Conservation (phyloP, 2,329 filamentous ascomycete genomes). For the Fusarium lateritium region DNA sequence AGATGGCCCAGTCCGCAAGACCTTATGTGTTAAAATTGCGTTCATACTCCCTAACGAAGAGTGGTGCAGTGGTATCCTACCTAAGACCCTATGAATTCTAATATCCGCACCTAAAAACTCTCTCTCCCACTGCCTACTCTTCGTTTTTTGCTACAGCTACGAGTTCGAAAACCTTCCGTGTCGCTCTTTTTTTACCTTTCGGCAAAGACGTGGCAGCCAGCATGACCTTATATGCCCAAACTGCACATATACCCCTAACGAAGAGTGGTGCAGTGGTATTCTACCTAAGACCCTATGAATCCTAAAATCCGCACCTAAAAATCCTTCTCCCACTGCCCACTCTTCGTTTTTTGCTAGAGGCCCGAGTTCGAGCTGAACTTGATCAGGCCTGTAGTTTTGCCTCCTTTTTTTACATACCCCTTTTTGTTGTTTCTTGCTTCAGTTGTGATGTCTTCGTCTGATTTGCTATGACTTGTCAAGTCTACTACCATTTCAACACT, state of each 20-base stretch:
- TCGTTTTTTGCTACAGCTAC: background rate
- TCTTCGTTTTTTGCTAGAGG: no score
- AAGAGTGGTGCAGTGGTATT: constrained; percentile 16
- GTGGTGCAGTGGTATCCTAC: background rate
- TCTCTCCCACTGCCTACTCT: constrained; percentile 15
- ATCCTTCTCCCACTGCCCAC: background rate
- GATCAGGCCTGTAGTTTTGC: no score
- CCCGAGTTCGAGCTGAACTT: no score
- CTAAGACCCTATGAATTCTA: background rate
- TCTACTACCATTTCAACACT: no score
- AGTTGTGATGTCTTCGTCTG: no score
- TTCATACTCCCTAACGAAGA: background rate
- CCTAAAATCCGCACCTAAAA: background rate
- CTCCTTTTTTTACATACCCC: no score
- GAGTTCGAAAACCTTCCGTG: background rate
- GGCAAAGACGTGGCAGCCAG: no score
- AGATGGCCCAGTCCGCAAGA: no score
- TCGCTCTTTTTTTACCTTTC: no score
- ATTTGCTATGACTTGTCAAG: no score
- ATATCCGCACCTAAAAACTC: constrained; percentile 19
- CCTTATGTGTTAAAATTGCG: background rate
- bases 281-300: background rate
- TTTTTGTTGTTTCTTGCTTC: no score
- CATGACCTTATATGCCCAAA: background rate
- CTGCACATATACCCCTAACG: background rate